Conservation (phyloP, 2,329 filamentous ascomycete genomes). For the Beauveria sp. region DNA sequence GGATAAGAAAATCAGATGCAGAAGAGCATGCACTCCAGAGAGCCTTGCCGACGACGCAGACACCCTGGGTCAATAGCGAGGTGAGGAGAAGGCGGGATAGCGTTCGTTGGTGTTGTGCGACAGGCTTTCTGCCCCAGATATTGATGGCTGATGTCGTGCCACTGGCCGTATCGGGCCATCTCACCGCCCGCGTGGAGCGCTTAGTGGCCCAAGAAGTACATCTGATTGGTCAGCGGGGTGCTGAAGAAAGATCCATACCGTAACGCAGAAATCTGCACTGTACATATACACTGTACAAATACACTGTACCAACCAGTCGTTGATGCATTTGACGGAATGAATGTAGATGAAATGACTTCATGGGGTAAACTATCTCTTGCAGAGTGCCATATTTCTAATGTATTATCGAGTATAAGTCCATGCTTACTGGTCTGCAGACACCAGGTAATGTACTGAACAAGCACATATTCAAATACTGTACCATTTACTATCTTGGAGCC, state of each 20-base stretch:
- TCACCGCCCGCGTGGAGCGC: conserved; percentile 12
- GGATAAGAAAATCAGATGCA: background rate
- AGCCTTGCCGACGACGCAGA: background rate
- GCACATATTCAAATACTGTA: too few relatives aligned
- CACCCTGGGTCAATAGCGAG: background rate
- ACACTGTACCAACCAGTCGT: too few relatives aligned
- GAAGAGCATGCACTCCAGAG: background rate
- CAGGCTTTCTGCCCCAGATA: conserved; percentile 12
- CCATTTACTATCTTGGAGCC: too few relatives aligned
- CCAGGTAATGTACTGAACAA: background rate
- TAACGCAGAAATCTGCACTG: background rate
- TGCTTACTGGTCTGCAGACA: background rate
- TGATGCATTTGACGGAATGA: background rate
- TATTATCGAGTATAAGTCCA: too few relatives aligned
- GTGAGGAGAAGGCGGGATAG: conserved; percentile 1
- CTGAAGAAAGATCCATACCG: background rate
- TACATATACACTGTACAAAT: background rate
- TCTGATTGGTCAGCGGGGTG: conserved; percentile 8
- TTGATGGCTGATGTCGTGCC: background rate
- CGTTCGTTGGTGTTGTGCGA: conserved; percentile 9
- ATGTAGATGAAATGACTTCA: background rate
- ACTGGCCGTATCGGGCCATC: conserved; percentile 11
- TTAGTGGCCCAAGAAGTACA: background rate
- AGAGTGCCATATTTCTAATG: too few relatives aligned
- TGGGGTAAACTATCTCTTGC: too few relatives aligned